Percentiles rank a stretch among this genome's conserved stretches.
These are phyloP conservation scores for Rhizophora apiculata DNA, from an alignment of 345 rosid genomes.

Conservation along the genomic window DNA sequence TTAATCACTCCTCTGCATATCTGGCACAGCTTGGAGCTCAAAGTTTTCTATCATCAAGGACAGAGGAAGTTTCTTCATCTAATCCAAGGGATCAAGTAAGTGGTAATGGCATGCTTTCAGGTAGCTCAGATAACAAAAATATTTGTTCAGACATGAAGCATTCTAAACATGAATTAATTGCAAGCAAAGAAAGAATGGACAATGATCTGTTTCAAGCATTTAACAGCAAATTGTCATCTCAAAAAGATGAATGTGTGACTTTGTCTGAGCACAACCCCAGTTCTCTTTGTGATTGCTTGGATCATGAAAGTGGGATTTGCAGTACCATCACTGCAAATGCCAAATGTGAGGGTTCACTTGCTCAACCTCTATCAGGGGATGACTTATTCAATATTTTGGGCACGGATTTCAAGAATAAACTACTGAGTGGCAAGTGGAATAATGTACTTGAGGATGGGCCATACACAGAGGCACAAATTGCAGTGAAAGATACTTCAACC, in stretches of 20 bases:
- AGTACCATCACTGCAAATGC: slow-evolving; percentile 19
- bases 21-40: slow-evolving; percentile 15
- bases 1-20: slow-evolving; percentile 12
- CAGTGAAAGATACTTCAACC: slow-evolving; percentile 33
- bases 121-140: slow-evolving; percentile 17
- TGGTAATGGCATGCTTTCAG: slow-evolving; percentile 22
- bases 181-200: slow-evolving; percentile 29
- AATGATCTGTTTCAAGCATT: slow-evolving; percentile 32
- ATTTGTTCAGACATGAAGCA: slow-evolving; percentile 17
- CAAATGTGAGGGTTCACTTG: slow-evolving; percentile 30
- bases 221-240: slow-evolving; percentile 16
- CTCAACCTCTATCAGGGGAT: slow-evolving; percentile 49
- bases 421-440: slow-evolving; percentile 37
- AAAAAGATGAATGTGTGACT: slow-evolving; percentile 18
- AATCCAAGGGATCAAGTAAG: slow-evolving; percentile 21
- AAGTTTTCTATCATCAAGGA: slow-evolving; percentile 23
- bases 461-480: slow-evolving; percentile 31
- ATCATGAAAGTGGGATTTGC: slow-evolving; percentile 25
- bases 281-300: slow-evolving; percentile 22
- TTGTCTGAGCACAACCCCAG: slow-evolving; percentile 22
- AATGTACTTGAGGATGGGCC: slow-evolving; percentile 23
- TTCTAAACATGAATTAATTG: slow-evolving; percentile 17
- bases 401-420: slow-evolving; percentile 57
- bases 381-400: slow-evolving; percentile 85
- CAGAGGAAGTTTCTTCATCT: slow-evolving; percentile 33